A percentile compares a stretch with the other conserved stretches of the same genome.
phyloP scores from a whole-genome alignment of 805 yeast genomes.

The Torulaspora franciscae region DNA sequence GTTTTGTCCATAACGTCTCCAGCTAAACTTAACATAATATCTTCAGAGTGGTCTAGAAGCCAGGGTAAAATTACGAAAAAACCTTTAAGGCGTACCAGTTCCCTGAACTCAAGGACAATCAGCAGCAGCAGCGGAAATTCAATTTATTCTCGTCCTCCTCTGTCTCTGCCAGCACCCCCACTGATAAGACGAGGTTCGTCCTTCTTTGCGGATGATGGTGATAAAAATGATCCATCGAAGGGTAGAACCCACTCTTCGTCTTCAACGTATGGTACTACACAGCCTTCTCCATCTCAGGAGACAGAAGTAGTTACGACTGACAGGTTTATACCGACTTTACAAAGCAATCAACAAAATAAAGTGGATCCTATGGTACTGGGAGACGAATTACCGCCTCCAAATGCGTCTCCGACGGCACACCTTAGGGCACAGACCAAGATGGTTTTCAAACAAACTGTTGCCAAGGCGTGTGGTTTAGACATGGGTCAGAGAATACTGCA shows the following conservation, averaged over 20 bases:
- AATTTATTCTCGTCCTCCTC: constrained; percentile 23
- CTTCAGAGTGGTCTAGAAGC: constrained; percentile 25
- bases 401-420: constrained; percentile 44
- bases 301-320: constrained; percentile 41
- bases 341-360: constrained; percentile 39
- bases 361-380: constrained; percentile 23
- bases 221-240: constrained; percentile 11
- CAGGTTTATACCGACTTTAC: constrained; percentile 58
- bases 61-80: constrained; percentile 24
- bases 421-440: constrained; percentile 41
- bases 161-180: constrained; percentile 30
- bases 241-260: constrained; percentile 11
- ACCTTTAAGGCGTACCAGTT: constrained; percentile 22
- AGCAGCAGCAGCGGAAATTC: constrained; percentile 3
- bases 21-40: constrained; percentile 43
- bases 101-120: constrained; percentile 22
- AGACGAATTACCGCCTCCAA: constrained; percentile 45
- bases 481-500: constrained; percentile 78
- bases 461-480: constrained; percentile 89
- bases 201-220: constrained; percentile 30
- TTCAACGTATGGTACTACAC: constrained; percentile 6
- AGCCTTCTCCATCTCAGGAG: constrained; percentile 15
- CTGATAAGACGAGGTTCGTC: constrained; percentile 33
- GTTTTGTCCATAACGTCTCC: constrained; percentile 44
- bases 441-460: constrained; percentile 73